phyloP scores from a whole-genome alignment of 768 basidiomycete genomes.

The Leccinellum rugosiceps region DNA sequence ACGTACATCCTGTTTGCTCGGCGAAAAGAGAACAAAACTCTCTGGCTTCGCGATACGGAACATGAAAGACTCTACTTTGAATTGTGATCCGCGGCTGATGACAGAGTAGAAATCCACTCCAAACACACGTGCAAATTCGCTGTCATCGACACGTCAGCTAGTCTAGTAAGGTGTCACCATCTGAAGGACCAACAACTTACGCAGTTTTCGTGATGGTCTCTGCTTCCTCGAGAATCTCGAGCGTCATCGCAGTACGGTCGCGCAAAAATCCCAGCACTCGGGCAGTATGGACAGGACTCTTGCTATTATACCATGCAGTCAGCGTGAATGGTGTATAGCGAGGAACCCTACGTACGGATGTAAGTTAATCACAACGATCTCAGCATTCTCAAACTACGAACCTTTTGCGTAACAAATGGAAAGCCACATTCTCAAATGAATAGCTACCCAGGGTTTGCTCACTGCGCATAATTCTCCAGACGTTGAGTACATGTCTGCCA shows the following conservation, averaged over 20 bases:
- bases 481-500: conserved; percentile 89
- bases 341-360: conserved; percentile 55
- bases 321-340: conserved; percentile 62
- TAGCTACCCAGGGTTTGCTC: conserved; percentile 78
- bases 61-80: conserved; percentile 99
- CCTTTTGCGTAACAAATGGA: conserved; percentile 77
- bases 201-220: conserved; percentile 89
- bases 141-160: conserved; percentile 30
- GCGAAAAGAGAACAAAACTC: conserved; percentile 85
- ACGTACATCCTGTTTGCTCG: conserved; percentile 78
- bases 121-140: conserved; percentile 96
- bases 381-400: conserved; percentile 30
- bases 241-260: conserved; percentile 60
- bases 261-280: conserved; percentile 61
- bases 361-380: background rate
- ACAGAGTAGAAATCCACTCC: conserved; percentile 98
- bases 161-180: background rate
- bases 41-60: conserved; percentile 97
- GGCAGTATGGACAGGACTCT: conserved; percentile 50
- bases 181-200: conserved; percentile 37
- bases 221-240: conserved; percentile 77
- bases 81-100: conserved; percentile 92
- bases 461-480: conserved; percentile 89
- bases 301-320: conserved; percentile 65
- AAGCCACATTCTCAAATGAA: conserved; percentile 86